Base-by-base conservation (phyloP, 192 early-diverging fungal species). In the Allomyces macrogynus region DNA sequence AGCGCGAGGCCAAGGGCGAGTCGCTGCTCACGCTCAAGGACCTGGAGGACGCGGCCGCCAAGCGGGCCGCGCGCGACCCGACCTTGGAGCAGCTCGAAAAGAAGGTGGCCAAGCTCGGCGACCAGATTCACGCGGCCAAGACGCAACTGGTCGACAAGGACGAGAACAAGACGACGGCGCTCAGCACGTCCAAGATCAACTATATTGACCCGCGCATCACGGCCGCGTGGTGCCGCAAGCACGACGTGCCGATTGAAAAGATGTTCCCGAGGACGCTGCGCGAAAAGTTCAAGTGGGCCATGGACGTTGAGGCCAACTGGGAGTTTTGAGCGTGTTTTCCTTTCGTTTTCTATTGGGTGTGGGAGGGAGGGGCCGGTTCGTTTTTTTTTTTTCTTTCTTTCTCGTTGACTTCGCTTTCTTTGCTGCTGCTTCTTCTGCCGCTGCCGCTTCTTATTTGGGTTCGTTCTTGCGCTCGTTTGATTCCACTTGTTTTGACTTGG, bases 191-290 rank as follows among this genome's bases (percentile, higher is more conserved):
- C 32, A 97, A 97, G 77, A 87, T 92, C 74, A 99, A 99, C 77
- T 99, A 99, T 76, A 92, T 96, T 65, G 95, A 99, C 70, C 95
- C 95, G 42, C 84, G 95, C 43, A 99, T 99, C 62, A 89, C 90
- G 1, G 83, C 84, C 10, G 87, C 89, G 20, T 99, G 95, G 95
- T 91, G 91, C 74, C 78, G 85, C 64, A 90, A 90, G 69, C 74
- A 88, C 69, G 74, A 85, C 63, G 92, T 99, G 4, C 91, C 93
- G 2, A 44, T 93, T 25, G 92, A 91, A 61, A 95, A 93, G 77
- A 89, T 95, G 44, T 95, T 96, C 65, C 89, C 83, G 74, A 84
- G 86, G 73, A 87, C 87, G 3, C 73, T 97, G 70, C 78, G 89
- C 22, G 89, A 92, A 23, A 99, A 99, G 79, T 99, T 99, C 74